phyloP scores from a whole-genome alignment of 257 asterid species.

The Gentiana dahurica region DNA sequence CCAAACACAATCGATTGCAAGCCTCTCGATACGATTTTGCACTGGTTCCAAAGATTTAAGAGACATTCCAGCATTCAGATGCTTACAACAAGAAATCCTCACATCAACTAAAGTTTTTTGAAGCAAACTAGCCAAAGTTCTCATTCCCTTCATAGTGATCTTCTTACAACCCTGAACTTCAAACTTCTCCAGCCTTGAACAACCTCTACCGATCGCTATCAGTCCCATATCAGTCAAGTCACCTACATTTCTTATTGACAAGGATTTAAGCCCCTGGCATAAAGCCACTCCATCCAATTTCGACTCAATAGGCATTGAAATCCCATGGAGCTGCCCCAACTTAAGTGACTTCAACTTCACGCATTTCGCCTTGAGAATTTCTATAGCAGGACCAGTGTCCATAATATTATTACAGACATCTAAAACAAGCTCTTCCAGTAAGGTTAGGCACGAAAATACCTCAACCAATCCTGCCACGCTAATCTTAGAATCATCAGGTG shows the following conservation, averaged over 20 bases:
- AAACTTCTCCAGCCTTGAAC: constrained; percentile 52
- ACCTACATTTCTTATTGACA: constrained; percentile 60
- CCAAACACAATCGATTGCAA: constrained; percentile 85
- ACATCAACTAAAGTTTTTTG: constrained; percentile 56
- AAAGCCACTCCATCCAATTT: constrained; percentile 77
- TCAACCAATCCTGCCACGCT: constrained; percentile 56
- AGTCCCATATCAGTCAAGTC: constrained; percentile 85
- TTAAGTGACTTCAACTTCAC: constrained; percentile 57
- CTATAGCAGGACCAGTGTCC: constrained; percentile 72
- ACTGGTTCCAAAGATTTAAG: constrained; percentile 73
- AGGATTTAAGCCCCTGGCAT: constrained; percentile 52
- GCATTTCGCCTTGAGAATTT: constrained; percentile 57
- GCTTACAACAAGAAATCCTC: constrained; percentile 71
- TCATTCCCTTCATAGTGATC: constrained; percentile 61
- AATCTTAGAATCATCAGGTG: constrained; percentile 51
- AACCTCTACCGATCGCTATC: constrained; percentile 87
- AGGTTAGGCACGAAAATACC: constrained; percentile 66
- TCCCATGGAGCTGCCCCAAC: constrained; percentile 73
- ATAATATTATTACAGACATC: constrained; percentile 66
- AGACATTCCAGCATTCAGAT: constrained; percentile 49
- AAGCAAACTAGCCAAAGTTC: constrained; percentile 63
- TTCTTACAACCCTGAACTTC: constrained; percentile 73
- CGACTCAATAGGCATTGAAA: constrained; percentile 60
- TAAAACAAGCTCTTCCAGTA: constrained; percentile 57
- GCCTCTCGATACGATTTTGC: constrained; percentile 56